phyloP scores from a whole-genome alignment of 2,329 filamentous ascomycete genomes.

The Fusarium virguliforme region DNA sequence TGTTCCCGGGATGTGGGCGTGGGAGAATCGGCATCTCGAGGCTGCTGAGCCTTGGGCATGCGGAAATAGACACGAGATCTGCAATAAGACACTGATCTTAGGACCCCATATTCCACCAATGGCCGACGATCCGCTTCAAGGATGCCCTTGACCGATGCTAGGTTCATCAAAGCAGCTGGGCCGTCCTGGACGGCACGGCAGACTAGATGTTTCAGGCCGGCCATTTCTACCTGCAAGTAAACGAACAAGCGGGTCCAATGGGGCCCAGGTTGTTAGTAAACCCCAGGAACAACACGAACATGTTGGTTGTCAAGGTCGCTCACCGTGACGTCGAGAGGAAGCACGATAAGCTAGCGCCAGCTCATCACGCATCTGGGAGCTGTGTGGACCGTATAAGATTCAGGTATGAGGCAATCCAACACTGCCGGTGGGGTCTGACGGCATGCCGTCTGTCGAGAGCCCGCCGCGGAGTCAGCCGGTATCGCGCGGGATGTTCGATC shows the following conservation, averaged over 20 bases:
- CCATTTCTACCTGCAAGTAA: constrained; percentile 29
- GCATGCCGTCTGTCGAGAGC: constrained; percentile 14
- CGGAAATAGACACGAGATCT: constrained; percentile 32
- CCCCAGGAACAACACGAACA: constrained; percentile 39
- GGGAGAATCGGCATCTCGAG: constrained; percentile 8
- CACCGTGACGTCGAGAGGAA: constrained; percentile 21
- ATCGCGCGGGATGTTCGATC: constrained; percentile 25
- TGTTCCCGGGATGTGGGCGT: constrained; percentile 20
- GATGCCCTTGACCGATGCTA: constrained; percentile 21
- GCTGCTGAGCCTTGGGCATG: constrained; percentile 23
- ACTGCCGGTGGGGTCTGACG: constrained; percentile 20
- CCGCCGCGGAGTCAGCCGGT: constrained; percentile 8
- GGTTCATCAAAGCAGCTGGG: background rate
- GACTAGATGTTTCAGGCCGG: constrained; percentile 25
- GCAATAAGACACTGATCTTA: background rate
- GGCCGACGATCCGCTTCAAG: constrained; percentile 13
- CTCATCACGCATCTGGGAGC: constrained; percentile 34
- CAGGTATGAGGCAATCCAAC: constrained; percentile 24
- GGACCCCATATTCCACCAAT: constrained; percentile 4
- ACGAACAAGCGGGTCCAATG: constrained; percentile 35
- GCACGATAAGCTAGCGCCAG: constrained; percentile 37
- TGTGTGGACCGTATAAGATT: constrained; percentile 30
- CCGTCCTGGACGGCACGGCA: constrained; percentile 15
- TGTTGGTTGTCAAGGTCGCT: constrained; percentile 23
- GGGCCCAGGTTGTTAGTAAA: constrained; percentile 19